A percentile compares a stretch with the other conserved stretches of the same genome.
These are phyloP conservation scores for Hypoxylon lenormandii DNA, from an alignment of 495 filamentous ascomycete genomes.

Conservation along the genomic window DNA sequence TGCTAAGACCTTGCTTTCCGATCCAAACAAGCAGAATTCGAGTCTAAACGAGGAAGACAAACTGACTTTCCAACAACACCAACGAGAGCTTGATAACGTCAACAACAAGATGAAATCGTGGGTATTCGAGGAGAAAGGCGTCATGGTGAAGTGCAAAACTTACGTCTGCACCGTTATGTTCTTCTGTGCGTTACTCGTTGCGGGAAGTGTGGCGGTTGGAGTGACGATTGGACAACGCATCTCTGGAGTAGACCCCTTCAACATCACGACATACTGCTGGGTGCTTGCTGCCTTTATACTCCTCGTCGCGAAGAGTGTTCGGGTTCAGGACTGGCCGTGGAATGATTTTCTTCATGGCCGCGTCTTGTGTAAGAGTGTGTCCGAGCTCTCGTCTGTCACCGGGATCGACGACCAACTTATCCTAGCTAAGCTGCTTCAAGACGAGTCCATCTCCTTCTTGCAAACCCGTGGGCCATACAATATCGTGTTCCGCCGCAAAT, in stretches of 20 bases:
- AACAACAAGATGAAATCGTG: constrained; percentile 2
- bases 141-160: constrained; percentile 24
- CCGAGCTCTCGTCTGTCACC: constrained; percentile 48
- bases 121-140: constrained; percentile 24
- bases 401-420: constrained; percentile 50
- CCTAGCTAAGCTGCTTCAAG: constrained; percentile 47
- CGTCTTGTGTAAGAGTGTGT: constrained; percentile 48
- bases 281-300: constrained; percentile 50
- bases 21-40: too few relatives aligned
- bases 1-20: too few relatives aligned
- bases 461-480: constrained; percentile 50
- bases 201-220: constrained; percentile 34
- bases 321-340: constrained; percentile 54
- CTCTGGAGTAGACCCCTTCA: constrained; percentile 53
- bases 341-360: constrained; percentile 49
- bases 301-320: constrained; percentile 47
- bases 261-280: constrained; percentile 53
- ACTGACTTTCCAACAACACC: too few relatives aligned
- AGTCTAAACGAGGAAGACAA: too few relatives aligned
- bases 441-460: constrained; percentile 39
- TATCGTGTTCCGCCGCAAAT: constrained; percentile 33
- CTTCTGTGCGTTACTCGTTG: constrained; percentile 4
- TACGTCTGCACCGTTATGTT: constrained; percentile 31
- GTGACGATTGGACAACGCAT: constrained; percentile 44
- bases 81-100: too few relatives aligned